Evolutionary conservation across 495 filamentous ascomycete species (phyloP), one percentile per base, ranked within the genome.

Genomic region (Sporormia fimetaria): DNA sequence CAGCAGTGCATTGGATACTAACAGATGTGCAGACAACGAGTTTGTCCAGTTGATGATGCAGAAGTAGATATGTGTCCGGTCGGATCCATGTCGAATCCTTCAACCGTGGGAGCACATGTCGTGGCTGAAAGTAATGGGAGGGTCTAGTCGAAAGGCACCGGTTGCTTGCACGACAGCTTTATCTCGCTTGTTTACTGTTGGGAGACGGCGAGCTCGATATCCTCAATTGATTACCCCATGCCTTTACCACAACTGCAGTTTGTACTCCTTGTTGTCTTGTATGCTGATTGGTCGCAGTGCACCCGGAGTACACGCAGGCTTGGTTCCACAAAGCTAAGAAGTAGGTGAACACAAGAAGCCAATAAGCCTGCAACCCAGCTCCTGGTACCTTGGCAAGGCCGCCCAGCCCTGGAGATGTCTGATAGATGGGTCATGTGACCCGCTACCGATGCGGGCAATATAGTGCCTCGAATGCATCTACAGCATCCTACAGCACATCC

Each of bases 1-100:
- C 9, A 14, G n/a, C 2, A 4, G 4, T 23, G 22, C 1, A 12
- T 10, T 8, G 3, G 1, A 15, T 3, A 15, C 9, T 4, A 66
- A 27, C 70, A 52, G 28, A 21, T 38, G 22, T 16, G 26, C 60
- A 98, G 90, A 98, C 69, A 96, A 98, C 73, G 90, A 98, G 70
- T 98, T 98, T 63, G 90, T 98, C 55, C 90, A 98, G 71, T 80
- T 98, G 60, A 98, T 98, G 90, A 95, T 98, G 88, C 90, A 98
- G 78, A 98, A 98, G 73, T 96, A 49, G 36, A 32, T 17, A 23
- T 25, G 29, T 42, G 40, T 14, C n/a, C 21, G 37, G 35, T 38
- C 18, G 38, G 22, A 29, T 39, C 25, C 25, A 43, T 36, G 31
- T 16, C 30, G 26, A 9, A 40, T 24, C n/a, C 4, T 16, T 40